These are phyloP conservation scores for Aspergillus glaucus DNA, from an alignment of 2,329 filamentous ascomycete species.

Conservation along the genomic window DNA sequence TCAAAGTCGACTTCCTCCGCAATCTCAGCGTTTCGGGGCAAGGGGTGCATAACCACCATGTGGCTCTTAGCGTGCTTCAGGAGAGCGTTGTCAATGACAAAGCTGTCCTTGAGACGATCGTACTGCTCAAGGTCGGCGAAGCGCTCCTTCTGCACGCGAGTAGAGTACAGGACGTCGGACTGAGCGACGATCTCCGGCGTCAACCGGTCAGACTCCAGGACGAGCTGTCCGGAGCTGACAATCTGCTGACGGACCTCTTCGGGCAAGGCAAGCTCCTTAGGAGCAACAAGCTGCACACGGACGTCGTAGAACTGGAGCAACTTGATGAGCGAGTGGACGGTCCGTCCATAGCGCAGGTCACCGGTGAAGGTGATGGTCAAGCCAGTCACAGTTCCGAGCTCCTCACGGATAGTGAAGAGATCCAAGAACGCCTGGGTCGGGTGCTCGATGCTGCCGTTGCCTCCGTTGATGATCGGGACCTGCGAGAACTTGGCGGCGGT, in stretches of 20 bases:
- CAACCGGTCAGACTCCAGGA: constrained; percentile 67
- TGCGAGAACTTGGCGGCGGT: constrained; percentile 79
- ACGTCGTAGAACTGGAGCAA: constrained; percentile 95
- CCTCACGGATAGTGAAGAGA: constrained; percentile 96
- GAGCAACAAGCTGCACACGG: constrained; percentile 83
- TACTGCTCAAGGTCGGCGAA: constrained; percentile 78
- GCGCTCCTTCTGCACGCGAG: constrained; percentile 90
- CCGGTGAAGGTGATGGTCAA: constrained; percentile 94
- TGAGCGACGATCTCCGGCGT: constrained; percentile 79
- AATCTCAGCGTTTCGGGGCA: constrained; percentile 90
- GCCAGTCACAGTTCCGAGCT: constrained; percentile 89
- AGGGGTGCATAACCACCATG: constrained; percentile 92
- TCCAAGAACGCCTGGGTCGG: constrained; percentile 97
- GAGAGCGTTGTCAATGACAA: constrained; percentile 83
- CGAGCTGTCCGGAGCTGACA: constrained; percentile 66
- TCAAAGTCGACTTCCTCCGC: constrained; percentile 96
- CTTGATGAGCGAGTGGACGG: constrained; percentile 91
- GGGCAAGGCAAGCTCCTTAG: constrained; percentile 71
- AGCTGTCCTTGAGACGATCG: constrained; percentile 79
- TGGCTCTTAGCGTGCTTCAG: constrained; percentile 85
- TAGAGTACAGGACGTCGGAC: constrained; percentile 94
- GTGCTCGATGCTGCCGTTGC: constrained; percentile 92
- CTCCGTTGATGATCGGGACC: constrained; percentile 93
- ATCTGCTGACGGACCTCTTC: constrained; percentile 67
- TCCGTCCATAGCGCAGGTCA: constrained; percentile 86